These are phyloP conservation scores for Cryptococcus deneoformans DNA, from an alignment of 1,284 basidiomycete species.

Conservation along the genomic window DNA sequence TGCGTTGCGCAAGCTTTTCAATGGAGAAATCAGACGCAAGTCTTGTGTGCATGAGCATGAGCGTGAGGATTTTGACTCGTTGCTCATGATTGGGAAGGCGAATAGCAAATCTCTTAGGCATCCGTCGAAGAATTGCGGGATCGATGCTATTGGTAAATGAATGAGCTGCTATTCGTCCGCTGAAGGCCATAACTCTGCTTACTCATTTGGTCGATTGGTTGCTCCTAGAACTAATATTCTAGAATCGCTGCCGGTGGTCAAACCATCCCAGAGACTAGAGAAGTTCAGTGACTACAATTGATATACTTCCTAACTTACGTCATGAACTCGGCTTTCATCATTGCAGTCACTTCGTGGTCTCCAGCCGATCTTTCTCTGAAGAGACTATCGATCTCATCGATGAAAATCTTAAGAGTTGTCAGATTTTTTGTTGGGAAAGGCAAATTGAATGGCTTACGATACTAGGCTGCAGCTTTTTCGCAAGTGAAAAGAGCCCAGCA, in stretches of 20 bases:
- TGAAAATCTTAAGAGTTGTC: conserved; percentile 57
- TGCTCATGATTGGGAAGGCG: conserved; percentile 77
- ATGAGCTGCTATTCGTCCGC: background rate
- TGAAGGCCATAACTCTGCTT: background rate
- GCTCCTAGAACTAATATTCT: conserved; percentile 93
- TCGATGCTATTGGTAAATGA: conserved; percentile 72
- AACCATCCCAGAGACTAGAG: conserved; percentile 87
- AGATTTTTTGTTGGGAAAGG: background rate
- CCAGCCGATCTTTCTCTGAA: conserved; percentile 77
- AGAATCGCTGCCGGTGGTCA: conserved; percentile 67
- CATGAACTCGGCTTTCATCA: conserved; percentile 99
- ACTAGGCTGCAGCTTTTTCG: background rate
- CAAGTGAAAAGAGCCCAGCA: conserved; percentile 66
- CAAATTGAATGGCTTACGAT: background rate
- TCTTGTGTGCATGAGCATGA: conserved; percentile 79
- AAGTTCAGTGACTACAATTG: background rate
- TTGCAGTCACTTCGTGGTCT: conserved; percentile 96
- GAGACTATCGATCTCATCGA: conserved; percentile 85
- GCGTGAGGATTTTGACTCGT: conserved; percentile 78
- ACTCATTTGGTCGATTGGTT: conserved; percentile 77
- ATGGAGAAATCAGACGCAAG: conserved; percentile 67
- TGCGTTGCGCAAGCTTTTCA: conserved; percentile 63
- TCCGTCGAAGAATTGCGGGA: conserved; percentile 86
- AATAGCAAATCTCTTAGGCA: conserved; percentile 97
- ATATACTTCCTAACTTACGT: conserved; percentile 59